Evolutionary conservation across 176 grass and related monocot genomes (phyloP).

Genomic region (Aegilops sharonensis): DNA sequence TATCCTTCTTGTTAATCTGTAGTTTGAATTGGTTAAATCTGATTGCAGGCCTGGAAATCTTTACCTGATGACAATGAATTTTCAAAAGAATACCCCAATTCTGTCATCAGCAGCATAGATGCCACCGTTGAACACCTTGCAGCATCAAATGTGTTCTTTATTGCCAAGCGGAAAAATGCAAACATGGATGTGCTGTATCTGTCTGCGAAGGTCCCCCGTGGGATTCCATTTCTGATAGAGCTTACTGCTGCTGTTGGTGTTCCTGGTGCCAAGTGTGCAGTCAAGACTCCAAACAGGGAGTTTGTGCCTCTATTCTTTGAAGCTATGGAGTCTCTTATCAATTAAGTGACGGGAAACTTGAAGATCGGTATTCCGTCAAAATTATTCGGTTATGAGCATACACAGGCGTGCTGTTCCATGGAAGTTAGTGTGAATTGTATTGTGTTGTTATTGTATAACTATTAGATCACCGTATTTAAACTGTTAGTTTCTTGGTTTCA

Average conservation of each 20-base stretch:
- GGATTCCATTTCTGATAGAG: conserved; percentile 89
- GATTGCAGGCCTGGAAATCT: conserved; percentile 84
- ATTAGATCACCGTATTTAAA: conserved; percentile 44
- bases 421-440: conserved; percentile 39
- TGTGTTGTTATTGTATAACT: conserved; percentile 31
- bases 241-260: conserved; percentile 61
- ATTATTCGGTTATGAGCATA: conserved; percentile 17
- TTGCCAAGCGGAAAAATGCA: conserved; percentile 84
- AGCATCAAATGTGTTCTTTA: conserved; percentile 86
- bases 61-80: conserved; percentile 86
- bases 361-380: conserved; percentile 14
- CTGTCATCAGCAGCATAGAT: conserved; percentile 77
- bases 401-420: not conserved
- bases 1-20: not conserved
- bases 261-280: conserved; percentile 86
- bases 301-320: conserved; percentile 85
- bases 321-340: conserved; percentile 72
- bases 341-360: conserved; percentile 37
- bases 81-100: conserved; percentile 57
- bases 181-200: conserved; percentile 88
- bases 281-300: conserved; percentile 83
- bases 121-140: conserved; percentile 62
- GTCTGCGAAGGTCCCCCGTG: conserved; percentile 57
- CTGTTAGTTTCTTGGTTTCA: conserved; percentile 22
- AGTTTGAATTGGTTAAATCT: conserved; percentile 21